Evolutionary conservation across 305 asterid genomes (phyloP), one percentile per base, ranked within the genome.

Genomic region (Fraxinus ornus): DNA sequence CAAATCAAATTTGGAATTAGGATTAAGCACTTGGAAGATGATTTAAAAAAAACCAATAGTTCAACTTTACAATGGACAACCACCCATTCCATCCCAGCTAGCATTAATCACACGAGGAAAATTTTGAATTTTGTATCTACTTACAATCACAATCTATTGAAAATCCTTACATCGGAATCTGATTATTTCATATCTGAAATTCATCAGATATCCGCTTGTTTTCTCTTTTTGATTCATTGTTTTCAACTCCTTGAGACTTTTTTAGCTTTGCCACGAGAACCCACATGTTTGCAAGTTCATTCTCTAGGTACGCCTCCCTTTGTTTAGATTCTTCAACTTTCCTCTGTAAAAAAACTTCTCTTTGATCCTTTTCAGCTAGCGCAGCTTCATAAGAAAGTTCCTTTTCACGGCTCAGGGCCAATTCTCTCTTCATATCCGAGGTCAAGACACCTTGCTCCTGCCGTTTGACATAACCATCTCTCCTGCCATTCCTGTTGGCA

Each of bases 201-300:
- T 80, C 86, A 78, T 85, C 87, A 22, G 19, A 47, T 3, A 78
- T 84, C 84, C 75, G 77, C 62, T 49, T 64, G 79, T 80, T 87
- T 80, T 87, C 90, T 82, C 77, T 85, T 8, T 82, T 84, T 24
- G 82, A 84, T 81, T 92, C 97, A 79, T 90, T 95, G 76, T 77
- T 85, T 33, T 91, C 94, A 24, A 73, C 84, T 52, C 94, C 96
- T 83, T 87, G 97, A 77, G 94, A 86, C 82, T 89, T 94, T 80
- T 91, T 93, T 10, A 97, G 91, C 89, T 92, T 94, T 3, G 97
- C 98, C 73, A 93, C 97, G 21, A 91, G 96, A 86, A 94, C 90
- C 97, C 98, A 97, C 99, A 97, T 94, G 82, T 93, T 97, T 13
- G 99, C 98, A 1, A 97, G 98, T 87, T 97, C 99, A 41, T 94